Evolutionary conservation across 306 rosid genomes (phyloP).

Genomic region (barrel medic (Medicago truncatula)): DNA sequence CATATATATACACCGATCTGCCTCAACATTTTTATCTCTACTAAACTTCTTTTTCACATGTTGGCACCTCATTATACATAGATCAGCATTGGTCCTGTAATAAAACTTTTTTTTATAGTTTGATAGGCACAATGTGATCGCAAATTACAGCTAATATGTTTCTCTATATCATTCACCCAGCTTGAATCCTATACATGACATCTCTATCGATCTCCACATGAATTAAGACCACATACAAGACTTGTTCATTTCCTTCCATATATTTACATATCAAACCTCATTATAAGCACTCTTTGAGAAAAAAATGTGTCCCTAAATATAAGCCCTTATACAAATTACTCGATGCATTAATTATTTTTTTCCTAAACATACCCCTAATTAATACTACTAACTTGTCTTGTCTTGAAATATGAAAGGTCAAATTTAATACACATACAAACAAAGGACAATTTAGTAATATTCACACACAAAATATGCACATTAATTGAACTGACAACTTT

Average conservation of each 20-base stretch:
- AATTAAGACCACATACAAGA: not conserved
- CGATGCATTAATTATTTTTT: no score
- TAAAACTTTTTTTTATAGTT: not conserved
- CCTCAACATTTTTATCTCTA: conserved; percentile 11
- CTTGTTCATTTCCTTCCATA: conserved; percentile 3
- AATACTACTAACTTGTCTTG: no score
- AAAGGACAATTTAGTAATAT: no score
- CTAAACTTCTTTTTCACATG: not conserved
- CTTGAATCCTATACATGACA: conserved; percentile 1
- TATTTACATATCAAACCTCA: conserved; percentile 2
- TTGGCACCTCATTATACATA: conserved; percentile 1
- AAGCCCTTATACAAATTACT: no score
- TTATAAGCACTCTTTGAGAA: no score
- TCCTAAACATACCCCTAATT: no score
- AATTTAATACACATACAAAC: no score
- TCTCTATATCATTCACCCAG: not conserved
- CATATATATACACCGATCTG: not conserved
- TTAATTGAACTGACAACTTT: no score
- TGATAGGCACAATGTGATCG: not conserved
- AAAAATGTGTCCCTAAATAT: no score
- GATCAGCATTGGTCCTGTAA: not conserved
- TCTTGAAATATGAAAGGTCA: no score
- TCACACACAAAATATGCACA: no score
- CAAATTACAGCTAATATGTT: not conserved
- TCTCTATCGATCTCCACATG: not conserved